These are phyloP conservation scores for Posidonia australis DNA, from an alignment of 106 monocot genomes.

Conservation along the genomic window DNA sequence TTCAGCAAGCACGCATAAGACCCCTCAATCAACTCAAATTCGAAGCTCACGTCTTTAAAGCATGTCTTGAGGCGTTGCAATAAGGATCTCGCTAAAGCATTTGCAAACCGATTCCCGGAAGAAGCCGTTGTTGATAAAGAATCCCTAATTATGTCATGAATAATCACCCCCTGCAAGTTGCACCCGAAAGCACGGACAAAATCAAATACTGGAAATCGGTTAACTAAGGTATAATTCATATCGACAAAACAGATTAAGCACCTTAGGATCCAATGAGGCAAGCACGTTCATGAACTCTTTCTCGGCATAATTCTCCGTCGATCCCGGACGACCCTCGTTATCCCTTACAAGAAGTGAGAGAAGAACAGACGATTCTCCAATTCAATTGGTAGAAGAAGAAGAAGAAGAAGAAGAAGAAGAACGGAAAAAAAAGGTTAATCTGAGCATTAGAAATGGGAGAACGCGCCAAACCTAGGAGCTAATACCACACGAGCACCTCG, in stretches of 20 bases:
- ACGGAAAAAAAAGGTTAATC: not conserved
- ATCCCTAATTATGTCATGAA: constrained; percentile 51
- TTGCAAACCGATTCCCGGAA: constrained; percentile 22
- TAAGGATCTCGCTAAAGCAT: constrained; percentile 19
- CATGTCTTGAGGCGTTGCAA: constrained; percentile 28
- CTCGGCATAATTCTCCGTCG: not conserved
- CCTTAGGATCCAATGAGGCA: constrained; percentile 43
- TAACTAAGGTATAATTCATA: not conserved
- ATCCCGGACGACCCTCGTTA: not conserved
- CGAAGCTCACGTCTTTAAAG: constrained; percentile 31
- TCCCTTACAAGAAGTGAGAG: constrained; percentile 23
- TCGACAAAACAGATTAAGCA: not conserved
- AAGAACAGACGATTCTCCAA: not conserved
- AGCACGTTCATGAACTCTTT: constrained; percentile 19
- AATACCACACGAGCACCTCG: constrained; percentile 27
- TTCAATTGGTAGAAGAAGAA: no score
- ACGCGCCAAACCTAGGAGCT: constrained; percentile 28
- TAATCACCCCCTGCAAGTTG: constrained; percentile 46
- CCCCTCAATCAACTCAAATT: constrained; percentile 28
- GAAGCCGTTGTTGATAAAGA: constrained; percentile 11
- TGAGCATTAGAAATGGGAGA: not conserved
- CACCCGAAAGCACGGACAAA: not conserved
- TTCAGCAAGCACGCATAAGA: constrained; percentile 32
- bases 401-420: no score
- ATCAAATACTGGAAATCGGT: constrained; percentile 6